Evolutionary conservation across 2,329 filamentous ascomycete species (phyloP), one percentile per base, ranked within the genome.

Genomic region (Colletotrichum horii): DNA sequence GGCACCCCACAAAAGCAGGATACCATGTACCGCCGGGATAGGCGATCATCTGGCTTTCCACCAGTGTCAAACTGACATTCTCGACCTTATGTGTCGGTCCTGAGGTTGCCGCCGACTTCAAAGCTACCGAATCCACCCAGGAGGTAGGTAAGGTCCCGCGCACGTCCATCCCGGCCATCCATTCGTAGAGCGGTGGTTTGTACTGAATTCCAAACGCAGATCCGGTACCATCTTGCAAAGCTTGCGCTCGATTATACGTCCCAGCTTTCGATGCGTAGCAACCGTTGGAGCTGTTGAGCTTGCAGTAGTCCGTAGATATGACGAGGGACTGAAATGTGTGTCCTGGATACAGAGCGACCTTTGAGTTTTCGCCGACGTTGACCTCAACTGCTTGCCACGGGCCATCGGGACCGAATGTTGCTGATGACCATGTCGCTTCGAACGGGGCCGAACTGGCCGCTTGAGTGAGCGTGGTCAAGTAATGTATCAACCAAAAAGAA

Each of bases 321-420:
- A 84, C 38, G 61, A 77, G 82, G 3, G 71, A 79, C 36, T 80
- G 76, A 43, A 76, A 83, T 30, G 81, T 80, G 3, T 77, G 77
- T 19, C 82, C 82, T 3, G 82, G 82, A 67, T 80, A 83, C 28
- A 84, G 43, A 16, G 79, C 73, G 70, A 83, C 77, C 26, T 70
- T 78, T 26, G 80, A 78, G 52, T 78, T 70, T 22, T 24, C 68
- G 30, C 79, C 79, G 22, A 82, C 11, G 9, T 72, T 80, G 22
- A 82, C 78, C 32, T 80, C 77, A 24, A 83, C 75, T 8, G 82
- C 82, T 11, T 80, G 79, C 83, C 83, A 84, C 8, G 83, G 83
- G 7, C 83, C 83, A 30, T 85, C 83, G 12, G 83, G 82, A 4
- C 83, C 83, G 70, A 79, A 83, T 3, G 77, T 79, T 22, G 71